These are phyloP conservation scores for Salisapilia sapeloensis DNA, from an alignment of 352 stramenopile genomes.

Conservation along the genomic window DNA sequence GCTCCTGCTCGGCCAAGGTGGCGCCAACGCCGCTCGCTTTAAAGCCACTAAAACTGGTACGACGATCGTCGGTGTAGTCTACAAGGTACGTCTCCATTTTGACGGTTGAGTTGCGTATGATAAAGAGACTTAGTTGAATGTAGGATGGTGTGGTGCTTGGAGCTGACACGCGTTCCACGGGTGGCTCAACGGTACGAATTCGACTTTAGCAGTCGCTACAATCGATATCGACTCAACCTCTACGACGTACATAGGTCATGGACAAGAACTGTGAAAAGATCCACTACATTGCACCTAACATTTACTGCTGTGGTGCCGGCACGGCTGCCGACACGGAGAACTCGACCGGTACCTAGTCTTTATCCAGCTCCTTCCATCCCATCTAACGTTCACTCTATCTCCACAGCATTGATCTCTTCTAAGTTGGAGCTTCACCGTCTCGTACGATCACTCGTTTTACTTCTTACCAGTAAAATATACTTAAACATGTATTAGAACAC, in stretches of 20 bases:
- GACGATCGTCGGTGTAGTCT: slow-evolving; percentile 94
- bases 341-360: slow-evolving; percentile 24
- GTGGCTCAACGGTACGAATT: slow-evolving; percentile 67
- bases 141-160: slow-evolving; percentile 92
- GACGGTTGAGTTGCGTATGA: background rate
- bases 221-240: too few relatives aligned
- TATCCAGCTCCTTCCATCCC: background rate
- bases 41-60: slow-evolving; percentile 91
- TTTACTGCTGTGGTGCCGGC: slow-evolving; percentile 97
- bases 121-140: background rate
- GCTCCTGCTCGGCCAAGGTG: slow-evolving; percentile 43
- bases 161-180: slow-evolving; percentile 95
- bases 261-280: slow-evolving; percentile 99
- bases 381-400: too few relatives aligned
- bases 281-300: slow-evolving; percentile 98
- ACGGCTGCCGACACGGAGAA: slow-evolving; percentile 97
- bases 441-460: slow-evolving; percentile 21
- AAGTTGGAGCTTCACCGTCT: slow-evolving; percentile 92
- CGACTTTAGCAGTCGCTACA: too few relatives aligned
- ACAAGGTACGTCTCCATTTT: slow-evolving; percentile 33
- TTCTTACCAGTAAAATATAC: background rate
- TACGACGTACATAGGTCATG: slow-evolving; percentile 83
- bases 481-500: slow-evolving; percentile 30
- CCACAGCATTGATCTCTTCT: slow-evolving; percentile 48
- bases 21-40: slow-evolving; percentile 28